phyloP scores from a whole-genome alignment of 2,329 filamentous ascomycete genomes.

The Colletotrichum sp. region DNA sequence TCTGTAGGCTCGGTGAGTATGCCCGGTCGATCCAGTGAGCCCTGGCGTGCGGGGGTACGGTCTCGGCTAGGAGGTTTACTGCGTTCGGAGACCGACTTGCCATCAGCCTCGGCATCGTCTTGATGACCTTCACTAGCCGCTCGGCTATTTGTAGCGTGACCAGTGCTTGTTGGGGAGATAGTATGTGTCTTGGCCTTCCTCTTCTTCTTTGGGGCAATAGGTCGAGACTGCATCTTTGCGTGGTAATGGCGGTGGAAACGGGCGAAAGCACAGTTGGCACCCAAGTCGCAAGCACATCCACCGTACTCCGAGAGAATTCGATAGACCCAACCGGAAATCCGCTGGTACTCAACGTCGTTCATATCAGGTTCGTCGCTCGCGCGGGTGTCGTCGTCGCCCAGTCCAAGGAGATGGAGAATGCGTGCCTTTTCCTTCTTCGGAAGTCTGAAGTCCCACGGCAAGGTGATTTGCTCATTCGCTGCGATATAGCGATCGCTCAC shows the following conservation, averaged over 20 bases:
- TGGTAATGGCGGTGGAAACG: constrained; percentile 66
- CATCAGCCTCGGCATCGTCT: constrained; percentile 62
- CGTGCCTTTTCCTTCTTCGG: constrained; percentile 58
- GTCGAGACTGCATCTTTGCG: constrained; percentile 46
- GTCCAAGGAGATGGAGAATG: constrained; percentile 64
- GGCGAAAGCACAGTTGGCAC: constrained; percentile 66
- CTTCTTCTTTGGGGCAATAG: constrained; percentile 52
- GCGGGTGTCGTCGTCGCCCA: constrained; percentile 63
- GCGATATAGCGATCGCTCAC: constrained; percentile 80
- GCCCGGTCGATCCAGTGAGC: constrained; percentile 63
- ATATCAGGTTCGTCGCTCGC: constrained; percentile 57
- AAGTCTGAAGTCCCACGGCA: constrained; percentile 71
- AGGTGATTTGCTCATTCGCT: constrained; percentile 66
- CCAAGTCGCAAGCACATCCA: constrained; percentile 76
- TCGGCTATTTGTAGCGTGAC: constrained; percentile 66
- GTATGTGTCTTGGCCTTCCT: constrained; percentile 60
- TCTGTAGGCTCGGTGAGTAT: constrained; percentile 70
- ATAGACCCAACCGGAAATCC: constrained; percentile 69
- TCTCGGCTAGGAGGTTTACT: constrained; percentile 73
- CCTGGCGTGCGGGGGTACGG: constrained; percentile 65
- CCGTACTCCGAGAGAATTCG: constrained; percentile 78
- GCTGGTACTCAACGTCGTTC: constrained; percentile 64
- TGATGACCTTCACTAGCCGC: constrained; percentile 66
- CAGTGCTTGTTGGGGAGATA: constrained; percentile 67
- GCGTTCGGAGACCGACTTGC: constrained; percentile 51